These are phyloP conservation scores for Pelargonium australe DNA, from an alignment of 441 rosid genomes.

Conservation along the genomic window DNA sequence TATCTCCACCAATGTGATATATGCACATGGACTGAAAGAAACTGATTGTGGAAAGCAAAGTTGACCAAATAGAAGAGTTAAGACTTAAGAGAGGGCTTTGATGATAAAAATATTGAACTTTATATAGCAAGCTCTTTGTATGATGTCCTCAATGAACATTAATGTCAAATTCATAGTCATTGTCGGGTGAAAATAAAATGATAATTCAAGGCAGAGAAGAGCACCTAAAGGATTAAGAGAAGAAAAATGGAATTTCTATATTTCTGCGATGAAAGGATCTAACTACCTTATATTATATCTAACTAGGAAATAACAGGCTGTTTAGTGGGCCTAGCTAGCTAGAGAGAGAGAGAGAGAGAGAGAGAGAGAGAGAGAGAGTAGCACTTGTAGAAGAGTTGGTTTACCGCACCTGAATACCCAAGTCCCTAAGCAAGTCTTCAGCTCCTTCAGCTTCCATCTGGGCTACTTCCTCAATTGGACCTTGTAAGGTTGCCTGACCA, in stretches of 20 bases:
- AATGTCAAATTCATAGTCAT: constrained; percentile 3
- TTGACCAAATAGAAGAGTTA: neutral
- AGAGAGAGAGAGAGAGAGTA: neutral
- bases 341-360: neutral
- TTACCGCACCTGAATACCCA: constrained; percentile 71
- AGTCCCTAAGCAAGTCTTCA: constrained; percentile 51
- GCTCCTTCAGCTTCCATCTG: constrained; percentile 67
- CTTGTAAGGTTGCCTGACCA: constrained; percentile 53
- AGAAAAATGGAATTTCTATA: neutral
- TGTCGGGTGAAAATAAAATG: neutral
- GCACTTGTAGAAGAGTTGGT: neutral
- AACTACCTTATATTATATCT: neutral
- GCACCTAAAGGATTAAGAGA: neutral
- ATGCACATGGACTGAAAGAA: neutral
- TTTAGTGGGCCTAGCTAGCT: neutral
- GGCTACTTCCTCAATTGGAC: constrained; percentile 96
- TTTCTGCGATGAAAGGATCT: neutral
- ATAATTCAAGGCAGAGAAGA: neutral
- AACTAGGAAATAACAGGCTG: neutral
- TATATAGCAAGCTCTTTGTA: too few relatives aligned
- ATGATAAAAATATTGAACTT: neutral
- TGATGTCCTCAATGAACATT: neutral
- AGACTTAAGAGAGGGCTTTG: neutral
- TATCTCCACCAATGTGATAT: constrained; percentile 1
- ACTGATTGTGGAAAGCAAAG: neutral